Percentiles rank a stretch among this genome's conserved stretches.
These are phyloP conservation scores for Cyberlindnera petersonii DNA, from an alignment of 805 yeast genomes.

Conservation along the genomic window DNA sequence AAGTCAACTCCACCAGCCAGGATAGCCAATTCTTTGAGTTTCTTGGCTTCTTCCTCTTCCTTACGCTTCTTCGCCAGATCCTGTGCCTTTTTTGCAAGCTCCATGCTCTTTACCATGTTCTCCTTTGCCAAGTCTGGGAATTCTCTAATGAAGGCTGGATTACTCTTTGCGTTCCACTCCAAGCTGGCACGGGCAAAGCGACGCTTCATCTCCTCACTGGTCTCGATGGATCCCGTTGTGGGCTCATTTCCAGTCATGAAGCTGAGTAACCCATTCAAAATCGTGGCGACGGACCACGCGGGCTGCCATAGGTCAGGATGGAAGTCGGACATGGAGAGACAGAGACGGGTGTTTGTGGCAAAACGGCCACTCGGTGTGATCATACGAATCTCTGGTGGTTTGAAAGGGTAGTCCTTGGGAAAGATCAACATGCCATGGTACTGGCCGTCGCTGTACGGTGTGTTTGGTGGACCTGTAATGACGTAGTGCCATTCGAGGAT, in stretches of 20 bases:
- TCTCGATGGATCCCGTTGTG: slow-evolving; percentile 76
- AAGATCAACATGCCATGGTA: slow-evolving; percentile 85
- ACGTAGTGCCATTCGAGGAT: slow-evolving; percentile 93
- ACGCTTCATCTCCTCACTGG: slow-evolving; percentile 55
- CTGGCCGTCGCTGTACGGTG: slow-evolving; percentile 84
- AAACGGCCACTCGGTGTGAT: slow-evolving; percentile 89
- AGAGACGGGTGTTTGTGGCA: slow-evolving; percentile 72
- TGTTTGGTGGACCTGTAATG: slow-evolving; percentile 86
- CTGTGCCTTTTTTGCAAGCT: slow-evolving; percentile 17
- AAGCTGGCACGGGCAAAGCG: slow-evolving; percentile 56
- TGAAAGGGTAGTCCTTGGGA: slow-evolving; percentile 84
- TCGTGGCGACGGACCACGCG: slow-evolving; percentile 90
- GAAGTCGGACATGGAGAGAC: slow-evolving; percentile 90
- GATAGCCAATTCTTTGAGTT: slow-evolving; percentile 28
- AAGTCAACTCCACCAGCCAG: slow-evolving; percentile 32
- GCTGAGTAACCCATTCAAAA: slow-evolving; percentile 79
- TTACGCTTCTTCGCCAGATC: slow-evolving; percentile 11
- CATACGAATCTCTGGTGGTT: slow-evolving; percentile 88
- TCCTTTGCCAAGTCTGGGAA: slow-evolving; percentile 65
- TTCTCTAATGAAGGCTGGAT: slow-evolving; percentile 52
- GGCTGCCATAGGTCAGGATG: slow-evolving; percentile 97
- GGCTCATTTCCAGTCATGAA: slow-evolving; percentile 87
- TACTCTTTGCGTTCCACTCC: slow-evolving; percentile 53
- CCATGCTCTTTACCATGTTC: slow-evolving; percentile 24
- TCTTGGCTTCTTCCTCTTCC: slow-evolving; percentile 16